A percentile compares a stretch with the other conserved stretches of the same genome.
These are phyloP conservation scores for Erigeron canadensis DNA, from an alignment of 129 eudicot genomes.

Conservation along the genomic window DNA sequence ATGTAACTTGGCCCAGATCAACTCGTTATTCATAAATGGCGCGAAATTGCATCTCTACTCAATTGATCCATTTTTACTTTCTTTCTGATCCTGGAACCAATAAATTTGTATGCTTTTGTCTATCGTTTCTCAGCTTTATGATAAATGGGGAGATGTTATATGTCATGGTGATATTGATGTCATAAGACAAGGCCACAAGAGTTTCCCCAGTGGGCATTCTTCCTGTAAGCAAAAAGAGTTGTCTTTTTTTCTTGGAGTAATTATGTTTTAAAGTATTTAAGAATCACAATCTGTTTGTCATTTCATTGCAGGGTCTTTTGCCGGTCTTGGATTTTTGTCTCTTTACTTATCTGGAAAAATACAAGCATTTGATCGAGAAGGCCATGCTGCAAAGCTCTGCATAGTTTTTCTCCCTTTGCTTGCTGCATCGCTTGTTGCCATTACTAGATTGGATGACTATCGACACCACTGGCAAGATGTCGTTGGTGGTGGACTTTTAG, in stretches of 20 bases:
- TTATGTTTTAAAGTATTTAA: not conserved
- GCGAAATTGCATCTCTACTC: not conserved
- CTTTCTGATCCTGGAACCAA: not conserved
- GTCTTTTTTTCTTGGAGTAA: not conserved
- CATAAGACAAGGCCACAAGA: slow-evolving; percentile 48
- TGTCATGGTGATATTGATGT: slow-evolving; percentile 45
- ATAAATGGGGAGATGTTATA: slow-evolving; percentile 36
- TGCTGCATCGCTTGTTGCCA: slow-evolving; percentile 32
- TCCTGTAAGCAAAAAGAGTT: slow-evolving; percentile 38
- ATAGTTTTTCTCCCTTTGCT: slow-evolving; percentile 30
- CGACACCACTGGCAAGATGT: slow-evolving; percentile 44
- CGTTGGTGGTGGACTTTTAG: slow-evolving; percentile 45
- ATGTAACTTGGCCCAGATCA: not conserved
- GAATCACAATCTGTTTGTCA: not conserved
- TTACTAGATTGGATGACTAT: slow-evolving; percentile 40
- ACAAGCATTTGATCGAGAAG: slow-evolving; percentile 31
- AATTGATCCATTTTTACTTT: not conserved
- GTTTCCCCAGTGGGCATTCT: slow-evolving; percentile 60
- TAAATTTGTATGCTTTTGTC: not conserved
- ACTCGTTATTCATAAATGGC: not conserved
- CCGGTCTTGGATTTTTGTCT: slow-evolving; percentile 52
- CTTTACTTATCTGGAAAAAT: slow-evolving; percentile 50
- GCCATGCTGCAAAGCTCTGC: slow-evolving; percentile 43
- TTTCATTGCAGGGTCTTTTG: slow-evolving; percentile 46
- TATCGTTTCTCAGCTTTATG: slow-evolving; percentile 31